These are phyloP conservation scores for Fusarium sp. DNA, from an alignment of 2,329 filamentous ascomycete genomes.

Conservation along the genomic window DNA sequence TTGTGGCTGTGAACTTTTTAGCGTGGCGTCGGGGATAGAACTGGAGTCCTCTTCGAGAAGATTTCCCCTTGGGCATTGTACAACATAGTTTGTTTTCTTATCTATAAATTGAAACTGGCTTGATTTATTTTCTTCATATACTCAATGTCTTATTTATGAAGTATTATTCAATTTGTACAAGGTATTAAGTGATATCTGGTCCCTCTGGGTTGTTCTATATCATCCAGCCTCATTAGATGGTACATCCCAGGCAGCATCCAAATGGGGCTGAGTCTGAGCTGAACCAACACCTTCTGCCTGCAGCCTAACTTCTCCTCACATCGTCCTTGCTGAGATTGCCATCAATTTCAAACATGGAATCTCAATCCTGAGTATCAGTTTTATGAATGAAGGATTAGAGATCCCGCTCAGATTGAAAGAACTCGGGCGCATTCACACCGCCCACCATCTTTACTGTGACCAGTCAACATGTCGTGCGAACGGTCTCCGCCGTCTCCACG, in stretches of 20 bases:
- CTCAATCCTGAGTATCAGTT: background rate
- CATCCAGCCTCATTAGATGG: too few species aligned
- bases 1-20: conserved; percentile 29
- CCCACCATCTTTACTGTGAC: too few species aligned
- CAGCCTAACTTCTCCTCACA: conserved; percentile 1
- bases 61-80: conserved; percentile 19
- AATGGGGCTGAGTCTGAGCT: background rate
- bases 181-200: too few species aligned
- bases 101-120: background rate
- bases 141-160: too few species aligned
- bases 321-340: background rate
- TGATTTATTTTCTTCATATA: too few species aligned
- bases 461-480: conserved; percentile 1
- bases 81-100: conserved; percentile 8
- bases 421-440: background rate
- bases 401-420: background rate
- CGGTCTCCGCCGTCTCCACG: background rate
- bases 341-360: background rate
- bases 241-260: too few species aligned
- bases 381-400: background rate
- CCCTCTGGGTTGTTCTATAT: too few species aligned
- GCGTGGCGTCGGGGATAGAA: conserved; percentile 36
- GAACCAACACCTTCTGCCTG: background rate
- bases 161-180: too few species aligned
- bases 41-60: conserved; percentile 5